Evolutionary conservation across 495 filamentous ascomycete species (phyloP).

Genomic region (Neohortaea acidophila): DNA sequence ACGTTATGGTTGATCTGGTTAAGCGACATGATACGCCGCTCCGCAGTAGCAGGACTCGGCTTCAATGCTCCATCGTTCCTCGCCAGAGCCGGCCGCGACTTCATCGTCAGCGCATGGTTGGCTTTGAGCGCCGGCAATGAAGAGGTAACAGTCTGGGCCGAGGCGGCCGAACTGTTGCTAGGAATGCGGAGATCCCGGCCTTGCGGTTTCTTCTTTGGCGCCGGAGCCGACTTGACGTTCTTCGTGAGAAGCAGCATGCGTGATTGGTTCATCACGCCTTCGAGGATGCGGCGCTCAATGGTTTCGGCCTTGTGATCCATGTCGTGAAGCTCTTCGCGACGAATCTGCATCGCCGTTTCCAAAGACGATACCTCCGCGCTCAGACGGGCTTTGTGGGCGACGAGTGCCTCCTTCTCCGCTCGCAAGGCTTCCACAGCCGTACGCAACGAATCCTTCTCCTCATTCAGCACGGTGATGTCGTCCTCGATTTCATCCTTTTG

Average conservation of each 20-base stretch:
- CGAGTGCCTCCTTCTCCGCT: slow-evolving; percentile 40
- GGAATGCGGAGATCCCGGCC: slow-evolving; percentile 50
- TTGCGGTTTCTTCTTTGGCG: slow-evolving; percentile 38
- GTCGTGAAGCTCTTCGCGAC: slow-evolving; percentile 73
- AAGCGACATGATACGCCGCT: slow-evolving; percentile 69
- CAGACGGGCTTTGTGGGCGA: slow-evolving; percentile 56
- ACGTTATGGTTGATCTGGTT: slow-evolving; percentile 75
- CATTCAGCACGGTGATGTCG: slow-evolving; percentile 46
- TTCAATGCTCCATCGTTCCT: slow-evolving; percentile 20
- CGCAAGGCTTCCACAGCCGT: slow-evolving; percentile 25
- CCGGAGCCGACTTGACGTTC: slow-evolving; percentile 24
- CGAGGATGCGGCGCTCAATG: slow-evolving; percentile 80
- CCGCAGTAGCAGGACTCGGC: slow-evolving; percentile 37
- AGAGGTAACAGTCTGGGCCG: slow-evolving; percentile 22
- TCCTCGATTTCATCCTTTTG: slow-evolving; percentile 68
- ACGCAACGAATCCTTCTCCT: slow-evolving; percentile 38
- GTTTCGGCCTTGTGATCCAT: slow-evolving; percentile 80
- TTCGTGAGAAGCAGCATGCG: slow-evolving; percentile 61
- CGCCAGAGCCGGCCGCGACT: slow-evolving; percentile 28
- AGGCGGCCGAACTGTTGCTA: slow-evolving; percentile 32
- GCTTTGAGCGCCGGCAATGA: slow-evolving; percentile 22
- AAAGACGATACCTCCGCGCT: slow-evolving; percentile 71
- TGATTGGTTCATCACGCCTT: slow-evolving; percentile 90
- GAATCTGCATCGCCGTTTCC: slow-evolving; percentile 73
- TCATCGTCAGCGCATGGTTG: slow-evolving; percentile 31